Percentiles rank a stretch among this genome's conserved stretches.
Evolutionary conservation across 2,329 filamentous ascomycete genomes (phyloP).

Genomic region (Aaosphaeria pasadenensis): DNA sequence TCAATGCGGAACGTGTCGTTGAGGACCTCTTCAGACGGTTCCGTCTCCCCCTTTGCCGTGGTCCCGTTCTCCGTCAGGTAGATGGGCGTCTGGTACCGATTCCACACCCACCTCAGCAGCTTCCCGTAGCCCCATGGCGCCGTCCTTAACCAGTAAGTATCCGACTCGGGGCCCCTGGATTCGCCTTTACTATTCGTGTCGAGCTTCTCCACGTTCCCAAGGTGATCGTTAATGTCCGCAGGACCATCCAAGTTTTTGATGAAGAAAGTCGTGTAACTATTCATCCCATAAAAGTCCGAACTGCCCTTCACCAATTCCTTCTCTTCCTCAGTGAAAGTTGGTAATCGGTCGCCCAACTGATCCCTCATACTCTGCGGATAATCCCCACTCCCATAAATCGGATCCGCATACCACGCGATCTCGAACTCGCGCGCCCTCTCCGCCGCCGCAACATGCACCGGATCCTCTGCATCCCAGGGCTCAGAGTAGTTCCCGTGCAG

Average conservation of each 20-base stretch:
- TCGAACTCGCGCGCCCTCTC: neutral
- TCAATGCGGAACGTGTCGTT: neutral
- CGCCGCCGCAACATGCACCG: neutral
- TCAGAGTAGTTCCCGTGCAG: neutral
- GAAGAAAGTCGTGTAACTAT: slow-evolving; percentile 44
- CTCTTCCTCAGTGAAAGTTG: slow-evolving; percentile 36
- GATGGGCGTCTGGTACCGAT: slow-evolving; percentile 40
- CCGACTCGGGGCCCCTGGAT: neutral
- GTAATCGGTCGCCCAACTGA: slow-evolving; percentile 40
- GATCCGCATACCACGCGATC: neutral
- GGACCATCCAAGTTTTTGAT: slow-evolving; percentile 33
- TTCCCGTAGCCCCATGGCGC: neutral
- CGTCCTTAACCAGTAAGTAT: neutral
- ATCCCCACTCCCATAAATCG: slow-evolving; percentile 23
- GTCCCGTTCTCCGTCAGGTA: slow-evolving; percentile 46
- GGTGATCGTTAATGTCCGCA: slow-evolving; percentile 39
- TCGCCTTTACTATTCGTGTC: slow-evolving; percentile 20
- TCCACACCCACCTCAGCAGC: slow-evolving; percentile 38
- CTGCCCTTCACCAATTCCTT: slow-evolving; percentile 33
- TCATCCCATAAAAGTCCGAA: slow-evolving; percentile 40
- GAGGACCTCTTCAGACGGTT: neutral
- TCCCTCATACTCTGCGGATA: slow-evolving; percentile 39
- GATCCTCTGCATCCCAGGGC: neutral
- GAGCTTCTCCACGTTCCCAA: slow-evolving; percentile 41
- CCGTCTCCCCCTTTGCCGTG: slow-evolving; percentile 9